A percentile compares a stretch with the other conserved stretches of the same genome.
These are phyloP conservation scores for Phaseolus lunatus DNA, from an alignment of 306 rosid species.

Conservation along the genomic window DNA sequence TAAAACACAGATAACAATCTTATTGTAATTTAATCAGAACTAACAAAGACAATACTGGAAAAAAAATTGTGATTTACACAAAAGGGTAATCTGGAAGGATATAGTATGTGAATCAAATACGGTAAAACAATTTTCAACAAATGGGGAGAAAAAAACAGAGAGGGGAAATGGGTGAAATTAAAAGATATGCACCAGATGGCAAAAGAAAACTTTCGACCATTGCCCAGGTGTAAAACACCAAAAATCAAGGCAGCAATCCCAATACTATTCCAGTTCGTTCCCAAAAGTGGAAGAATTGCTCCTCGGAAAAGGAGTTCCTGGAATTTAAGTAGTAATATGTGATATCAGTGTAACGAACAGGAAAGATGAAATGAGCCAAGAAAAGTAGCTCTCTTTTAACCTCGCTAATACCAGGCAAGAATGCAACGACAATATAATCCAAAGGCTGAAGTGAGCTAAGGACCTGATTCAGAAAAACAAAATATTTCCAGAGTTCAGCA, in stretches of 20 bases:
- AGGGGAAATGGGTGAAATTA: not conserved
- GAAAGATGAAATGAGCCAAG: slow-evolving; percentile 13
- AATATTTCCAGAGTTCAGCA: slow-evolving; percentile 42
- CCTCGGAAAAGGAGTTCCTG: slow-evolving; percentile 97
- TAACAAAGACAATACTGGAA: not conserved
- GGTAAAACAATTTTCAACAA: slow-evolving; percentile 2
- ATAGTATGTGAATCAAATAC: not conserved
- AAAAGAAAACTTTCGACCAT: slow-evolving; percentile 87
- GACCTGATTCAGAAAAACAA: slow-evolving; percentile 63
- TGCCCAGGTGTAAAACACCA: slow-evolving; percentile 84
- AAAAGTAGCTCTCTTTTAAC: slow-evolving; percentile 47
- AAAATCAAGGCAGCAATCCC: slow-evolving; percentile 69
- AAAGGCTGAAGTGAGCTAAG: slow-evolving; percentile 81
- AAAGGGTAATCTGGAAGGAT: not conserved
- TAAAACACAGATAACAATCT: slow-evolving; percentile 54
- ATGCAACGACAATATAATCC: slow-evolving; percentile 77
- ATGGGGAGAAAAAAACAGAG: not conserved
- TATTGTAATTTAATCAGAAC: slow-evolving; percentile 30
- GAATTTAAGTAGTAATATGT: slow-evolving; percentile 26
- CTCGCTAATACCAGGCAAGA: slow-evolving; percentile 89
- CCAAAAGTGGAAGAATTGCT: slow-evolving; percentile 80
- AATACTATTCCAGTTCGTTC: slow-evolving; percentile 77
- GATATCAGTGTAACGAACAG: slow-evolving; percentile 23
- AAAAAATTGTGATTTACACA: slow-evolving; percentile 10
- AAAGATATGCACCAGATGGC: slow-evolving; percentile 72